Evolutionary conservation across 2,329 filamentous ascomycete species (phyloP).

Genomic region (Neonectria punicea): DNA sequence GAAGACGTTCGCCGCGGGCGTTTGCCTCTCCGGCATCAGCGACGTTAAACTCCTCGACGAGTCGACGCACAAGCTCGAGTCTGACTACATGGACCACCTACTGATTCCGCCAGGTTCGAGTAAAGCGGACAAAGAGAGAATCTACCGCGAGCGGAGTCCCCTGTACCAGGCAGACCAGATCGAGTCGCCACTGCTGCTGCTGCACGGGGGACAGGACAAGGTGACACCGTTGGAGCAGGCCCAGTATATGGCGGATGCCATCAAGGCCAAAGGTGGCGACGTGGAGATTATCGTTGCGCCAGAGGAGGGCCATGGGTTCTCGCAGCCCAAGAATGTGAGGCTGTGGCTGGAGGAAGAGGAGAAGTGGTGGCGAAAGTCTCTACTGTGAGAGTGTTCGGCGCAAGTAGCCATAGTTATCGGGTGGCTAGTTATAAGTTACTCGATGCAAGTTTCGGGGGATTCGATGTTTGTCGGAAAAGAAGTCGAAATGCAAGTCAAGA

Average conservation of each 20-base stretch:
- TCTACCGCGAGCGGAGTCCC: conserved; percentile 60
- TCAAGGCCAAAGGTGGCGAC: conserved; percentile 53
- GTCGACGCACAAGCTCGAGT: conserved; percentile 67
- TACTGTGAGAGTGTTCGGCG: conserved; percentile 39
- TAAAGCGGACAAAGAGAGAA: conserved; percentile 51
- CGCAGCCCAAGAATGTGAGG: conserved; percentile 51
- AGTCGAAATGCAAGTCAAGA: neutral
- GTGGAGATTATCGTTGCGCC: conserved; percentile 59
- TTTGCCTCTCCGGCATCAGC: conserved; percentile 62
- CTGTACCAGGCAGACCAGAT: conserved; percentile 60
- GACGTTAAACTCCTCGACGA: conserved; percentile 58
- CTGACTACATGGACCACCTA: conserved; percentile 59
- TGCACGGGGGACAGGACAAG: conserved; percentile 66
- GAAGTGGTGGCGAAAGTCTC: conserved; percentile 57
- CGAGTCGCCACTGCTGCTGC: conserved; percentile 61
- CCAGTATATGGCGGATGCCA: conserved; percentile 59
- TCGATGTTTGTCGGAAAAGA: neutral
- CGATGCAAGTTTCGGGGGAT: neutral
- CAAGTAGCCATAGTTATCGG: no score
- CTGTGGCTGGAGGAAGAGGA: conserved; percentile 57
- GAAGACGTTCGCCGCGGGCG: conserved; percentile 58
- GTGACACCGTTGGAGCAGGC: conserved; percentile 69
- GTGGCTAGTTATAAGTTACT: no score
- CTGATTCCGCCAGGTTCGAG: conserved; percentile 50
- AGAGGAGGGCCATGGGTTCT: conserved; percentile 63